Evolutionary conservation across 441 rosid species (phyloP).

Genomic region (Daphne laureola): DNA sequence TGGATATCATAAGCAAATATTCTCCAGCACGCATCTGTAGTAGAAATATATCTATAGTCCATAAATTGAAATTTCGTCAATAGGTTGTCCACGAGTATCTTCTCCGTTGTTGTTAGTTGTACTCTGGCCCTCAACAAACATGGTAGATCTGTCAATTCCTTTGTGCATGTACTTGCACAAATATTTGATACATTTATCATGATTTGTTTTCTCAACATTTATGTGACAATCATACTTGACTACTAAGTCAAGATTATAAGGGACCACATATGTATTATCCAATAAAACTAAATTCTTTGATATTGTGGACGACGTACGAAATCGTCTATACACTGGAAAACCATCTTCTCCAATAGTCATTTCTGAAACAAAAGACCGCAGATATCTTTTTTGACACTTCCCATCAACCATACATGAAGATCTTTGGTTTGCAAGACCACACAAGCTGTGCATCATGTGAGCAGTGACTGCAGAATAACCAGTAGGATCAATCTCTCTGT

Average conservation of each 20-base stretch:
- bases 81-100: neutral
- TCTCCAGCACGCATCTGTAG: neutral
- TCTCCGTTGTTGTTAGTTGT: neutral
- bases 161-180: neutral
- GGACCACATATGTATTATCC: neutral
- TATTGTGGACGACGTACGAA: neutral
- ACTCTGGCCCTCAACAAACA: neutral
- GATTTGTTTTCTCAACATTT: neutral
- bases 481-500: neutral
- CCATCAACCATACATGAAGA: neutral
- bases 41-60: neutral
- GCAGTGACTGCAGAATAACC: neutral
- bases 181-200: neutral
- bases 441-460: constrained; percentile 17
- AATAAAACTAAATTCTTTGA: neutral
- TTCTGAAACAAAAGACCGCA: neutral
- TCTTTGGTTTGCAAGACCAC: neutral
- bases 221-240: neutral
- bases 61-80: neutral
- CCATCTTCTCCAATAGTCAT: too few relatives aligned
- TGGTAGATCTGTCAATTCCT: neutral
- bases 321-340: neutral
- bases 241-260: neutral
- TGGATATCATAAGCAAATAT: neutral
- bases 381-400: neutral